Base-by-base conservation (phyloP, 345 rosid species). In the Barbarea vulgaris region DNA sequence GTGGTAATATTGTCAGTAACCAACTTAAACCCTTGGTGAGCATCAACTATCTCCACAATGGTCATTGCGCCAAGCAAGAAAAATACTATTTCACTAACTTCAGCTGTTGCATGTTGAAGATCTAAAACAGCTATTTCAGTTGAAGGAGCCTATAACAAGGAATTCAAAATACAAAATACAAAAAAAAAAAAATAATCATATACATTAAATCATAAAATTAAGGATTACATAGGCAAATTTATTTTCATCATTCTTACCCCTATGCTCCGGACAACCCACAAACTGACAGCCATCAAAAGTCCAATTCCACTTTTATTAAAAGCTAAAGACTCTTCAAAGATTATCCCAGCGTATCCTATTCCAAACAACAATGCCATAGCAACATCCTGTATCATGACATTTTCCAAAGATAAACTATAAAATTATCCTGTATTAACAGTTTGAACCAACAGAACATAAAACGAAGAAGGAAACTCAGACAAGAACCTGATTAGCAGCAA, bases 21-120 rank as follows among this genome's bases (percentile, higher is more conserved):
- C 48, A 95, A 84, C 85, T 95, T 95, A 87, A 95, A 95, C 64
- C 99, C 99, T 89, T 95, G 99, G 83, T 95, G 99, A 61, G 99
- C 97, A 81, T 95, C 99, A 58, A 95, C 92, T 61, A 94, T 91
- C 87, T 94, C 97, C 39, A 91, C 97, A 25, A 95, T 95, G 48
- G 99, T 95, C 99, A 95, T 95, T 21, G 99, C 99, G 11, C 99
- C 99, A 10, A 95, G 97, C 82, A 95, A 75, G 88, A 95, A 95
- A 72, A 95, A 92, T 2, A 95, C 99, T 67, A 95, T 92, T 74
- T 92, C 94, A 78, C 96, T 92, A 68, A 90, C 99, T 92, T 92
- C 97, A 24, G 89, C 96, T 47, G 93, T 89, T 78, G 99, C 97
- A 85, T 79, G 92, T 64, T 86, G 79, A 81, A 95, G 84, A 87